These are phyloP conservation scores for Helotiales sp. DNA, from an alignment of 2,329 filamentous ascomycete species.

Conservation along the genomic window DNA sequence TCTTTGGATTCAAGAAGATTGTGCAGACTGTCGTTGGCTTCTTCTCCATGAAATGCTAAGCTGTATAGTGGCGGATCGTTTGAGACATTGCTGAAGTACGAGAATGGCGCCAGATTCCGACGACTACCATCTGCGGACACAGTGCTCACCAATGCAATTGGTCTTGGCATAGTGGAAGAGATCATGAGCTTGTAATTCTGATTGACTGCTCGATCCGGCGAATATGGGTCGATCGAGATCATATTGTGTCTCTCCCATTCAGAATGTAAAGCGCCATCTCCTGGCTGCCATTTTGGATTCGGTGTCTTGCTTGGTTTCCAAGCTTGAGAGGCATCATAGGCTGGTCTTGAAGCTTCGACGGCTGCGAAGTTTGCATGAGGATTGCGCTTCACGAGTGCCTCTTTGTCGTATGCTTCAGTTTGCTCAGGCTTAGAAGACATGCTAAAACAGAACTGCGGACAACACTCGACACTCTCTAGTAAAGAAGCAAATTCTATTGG, in stretches of 20 bases:
- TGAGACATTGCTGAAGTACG: constrained; percentile 77
- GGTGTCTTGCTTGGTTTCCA: constrained; percentile 62
- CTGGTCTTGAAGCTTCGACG: constrained; percentile 65
- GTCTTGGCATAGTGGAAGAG: constrained; percentile 76
- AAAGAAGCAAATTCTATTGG: too few relatives aligned
- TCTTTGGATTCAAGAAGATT: constrained; percentile 71
- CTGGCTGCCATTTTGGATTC: constrained; percentile 61
- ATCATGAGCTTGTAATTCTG: constrained; percentile 91
- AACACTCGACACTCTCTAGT: neutral
- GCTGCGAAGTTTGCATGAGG: constrained; percentile 70
- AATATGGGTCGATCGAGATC: constrained; percentile 74
- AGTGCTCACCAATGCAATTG: constrained; percentile 65
- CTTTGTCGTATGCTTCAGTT: constrained; percentile 28
- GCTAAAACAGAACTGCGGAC: neutral
- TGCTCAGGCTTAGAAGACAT: neutral
- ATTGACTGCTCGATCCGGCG: constrained; percentile 39
- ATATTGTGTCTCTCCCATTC: constrained; percentile 52
- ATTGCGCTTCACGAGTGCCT: constrained; percentile 50
- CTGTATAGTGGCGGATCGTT: constrained; percentile 83
- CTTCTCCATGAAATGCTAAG: constrained; percentile 46
- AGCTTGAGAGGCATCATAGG: constrained; percentile 47
- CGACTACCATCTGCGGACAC: constrained; percentile 54
- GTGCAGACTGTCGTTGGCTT: constrained; percentile 72
- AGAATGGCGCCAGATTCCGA: constrained; percentile 81
- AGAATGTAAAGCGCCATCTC: constrained; percentile 50